Base-by-base conservation (phyloP, 345 rosid genomes). In the Sonneratia caseolaris region DNA sequence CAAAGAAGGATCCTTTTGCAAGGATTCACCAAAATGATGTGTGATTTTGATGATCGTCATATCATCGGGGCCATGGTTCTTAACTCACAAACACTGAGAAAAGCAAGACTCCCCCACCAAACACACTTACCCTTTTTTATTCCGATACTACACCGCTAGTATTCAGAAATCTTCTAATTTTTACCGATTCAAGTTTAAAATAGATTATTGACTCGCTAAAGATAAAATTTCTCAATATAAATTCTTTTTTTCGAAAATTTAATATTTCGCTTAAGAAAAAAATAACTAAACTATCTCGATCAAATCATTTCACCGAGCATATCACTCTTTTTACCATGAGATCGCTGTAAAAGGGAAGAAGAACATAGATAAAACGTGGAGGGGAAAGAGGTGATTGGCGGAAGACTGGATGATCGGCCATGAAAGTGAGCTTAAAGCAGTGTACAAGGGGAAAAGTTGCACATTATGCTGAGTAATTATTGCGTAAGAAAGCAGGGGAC, bases 401-500 rank as follows among this genome's bases (percentile, higher is more conserved):
- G 51, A 40, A 40, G 32, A 27, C 32, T 42, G 45, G 45, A 9
- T 4, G 66, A 27, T 61, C 66, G 27, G 37, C 24, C 2, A 61
- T 61, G 66, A 61, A 61, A 61, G 37, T 32, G 66, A 27, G 66
- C 66, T 61, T 61, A 61, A 27, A 61, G 66, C 66, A 61, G 36
- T 11, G 2, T 47, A 47, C 7, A 2, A 61, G 37, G 37, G 37
- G 24, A 32, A 32, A 11, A 11, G 7, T 61, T 47, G 9, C 15
- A 32, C 66, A 61, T 61, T 38, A 32, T 43, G 74, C 69, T 32
- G 47, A 64, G 74, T 66, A 72, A 72, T 72, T 48, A 72, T 47
- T 49, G 65, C 74, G 74, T 64, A 64, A 42, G 74, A 72, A 72
- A 72, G 74, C 64, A 36, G 53, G 43, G 7, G 69, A 72, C 35